Evolutionary conservation across 2,329 filamentous ascomycete species (phyloP).

Genomic region (Monosporascus sp.): DNA sequence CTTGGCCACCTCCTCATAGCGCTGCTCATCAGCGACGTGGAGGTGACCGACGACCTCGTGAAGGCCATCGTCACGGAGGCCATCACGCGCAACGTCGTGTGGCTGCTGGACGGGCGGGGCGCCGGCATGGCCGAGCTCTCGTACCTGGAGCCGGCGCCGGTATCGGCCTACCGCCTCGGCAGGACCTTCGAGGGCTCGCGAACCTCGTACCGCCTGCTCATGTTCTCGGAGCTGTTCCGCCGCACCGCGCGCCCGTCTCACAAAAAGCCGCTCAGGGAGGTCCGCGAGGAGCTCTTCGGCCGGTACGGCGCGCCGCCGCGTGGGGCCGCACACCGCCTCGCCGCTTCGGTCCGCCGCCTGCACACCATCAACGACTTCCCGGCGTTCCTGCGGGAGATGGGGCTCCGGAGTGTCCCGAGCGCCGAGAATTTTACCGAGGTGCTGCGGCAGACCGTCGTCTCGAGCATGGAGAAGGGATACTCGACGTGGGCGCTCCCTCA

Average conservation of each 20-base stretch:
- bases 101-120: conserved; percentile 38
- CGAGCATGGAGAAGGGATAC: conserved; percentile 30
- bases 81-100: conserved; percentile 45
- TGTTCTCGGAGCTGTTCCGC: conserved; percentile 47
- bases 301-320: conserved; percentile 39
- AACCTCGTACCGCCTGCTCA: conserved; percentile 45
- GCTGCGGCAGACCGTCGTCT: conserved; percentile 28
- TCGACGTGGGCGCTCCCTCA: conserved; percentile 14
- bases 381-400: conserved; percentile 38
- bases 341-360: conserved; percentile 37
- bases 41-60: conserved; percentile 32
- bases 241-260: conserved; percentile 33
- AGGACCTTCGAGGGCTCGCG: conserved; percentile 40
- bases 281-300: conserved; percentile 40
- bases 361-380: conserved; percentile 36
- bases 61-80: conserved; percentile 42
- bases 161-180: conserved; percentile 40
- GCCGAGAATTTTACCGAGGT: conserved; percentile 24
- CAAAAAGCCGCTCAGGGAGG: conserved; percentile 27
- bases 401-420: conserved; percentile 22
- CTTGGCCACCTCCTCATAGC: conserved; percentile 43
- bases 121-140: conserved; percentile 35
- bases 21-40: conserved; percentile 37
- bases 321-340: conserved; percentile 33
- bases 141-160: conserved; percentile 35